phyloP scores from a whole-genome alignment of 345 rosid species.

The Punica granatum region DNA sequence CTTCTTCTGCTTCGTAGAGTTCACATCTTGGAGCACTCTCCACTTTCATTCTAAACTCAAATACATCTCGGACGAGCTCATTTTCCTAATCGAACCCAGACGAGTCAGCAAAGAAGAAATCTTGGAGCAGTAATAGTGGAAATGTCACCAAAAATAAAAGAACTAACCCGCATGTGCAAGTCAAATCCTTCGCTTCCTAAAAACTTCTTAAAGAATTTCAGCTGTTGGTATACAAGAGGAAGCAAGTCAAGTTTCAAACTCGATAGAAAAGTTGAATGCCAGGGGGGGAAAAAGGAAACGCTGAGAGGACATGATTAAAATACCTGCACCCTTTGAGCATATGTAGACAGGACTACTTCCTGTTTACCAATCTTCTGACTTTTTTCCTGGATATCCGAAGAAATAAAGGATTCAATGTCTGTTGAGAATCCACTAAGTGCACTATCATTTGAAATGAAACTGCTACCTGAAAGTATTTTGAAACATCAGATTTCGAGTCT shows the following conservation, averaged over 20 bases:
- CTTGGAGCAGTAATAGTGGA: neutral
- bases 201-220: constrained; percentile 10
- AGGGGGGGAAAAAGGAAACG: neutral
- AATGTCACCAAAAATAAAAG: neutral
- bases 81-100: constrained; percentile 11
- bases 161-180: constrained; percentile 12
- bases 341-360: constrained; percentile 6
- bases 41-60: constrained; percentile 2
- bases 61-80: constrained; percentile 10
- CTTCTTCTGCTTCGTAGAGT: constrained; percentile 6
- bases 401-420: neutral
- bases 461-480: neutral
- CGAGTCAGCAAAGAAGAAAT: neutral
- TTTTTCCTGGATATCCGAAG: constrained; percentile 1
- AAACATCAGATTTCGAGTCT: neutral
- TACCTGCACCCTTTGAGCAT: constrained; percentile 12
- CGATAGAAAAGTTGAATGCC: neutral
- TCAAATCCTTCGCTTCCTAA: constrained; percentile 10
- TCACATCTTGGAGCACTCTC: neutral
- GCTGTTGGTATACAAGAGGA: constrained; percentile 8
- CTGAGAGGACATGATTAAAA: neutral
- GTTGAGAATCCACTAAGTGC: neutral
- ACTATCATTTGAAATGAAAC: neutral
- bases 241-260: neutral
- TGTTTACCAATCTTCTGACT: constrained; percentile 4